Percentiles rank a stretch among this genome's conserved stretches.
phyloP scores from a whole-genome alignment of 2,329 filamentous ascomycete genomes.

The Ambrosiella xylebori region DNA sequence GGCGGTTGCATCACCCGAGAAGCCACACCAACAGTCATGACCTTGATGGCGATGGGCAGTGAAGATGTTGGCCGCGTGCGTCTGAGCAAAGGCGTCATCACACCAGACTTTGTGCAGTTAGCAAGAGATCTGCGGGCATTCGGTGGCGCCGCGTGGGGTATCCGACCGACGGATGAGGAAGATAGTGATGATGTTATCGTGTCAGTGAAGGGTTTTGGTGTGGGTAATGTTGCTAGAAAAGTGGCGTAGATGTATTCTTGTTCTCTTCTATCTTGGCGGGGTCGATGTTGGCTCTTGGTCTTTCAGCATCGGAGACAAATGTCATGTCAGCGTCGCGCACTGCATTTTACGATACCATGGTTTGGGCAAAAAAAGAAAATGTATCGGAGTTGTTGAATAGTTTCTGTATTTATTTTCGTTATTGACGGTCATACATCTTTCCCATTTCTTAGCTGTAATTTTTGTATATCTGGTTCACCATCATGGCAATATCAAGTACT shows the following conservation, averaged over 20 bases:
- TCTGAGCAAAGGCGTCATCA: constrained; percentile 64
- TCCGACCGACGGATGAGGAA: constrained; percentile 54
- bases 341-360: constrained; percentile 11
- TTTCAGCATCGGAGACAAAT: not conserved
- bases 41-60: constrained; percentile 93
- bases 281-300: not conserved
- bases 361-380: constrained; percentile 13
- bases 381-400: constrained; percentile 12
- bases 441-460: not conserved
- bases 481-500: not conserved
- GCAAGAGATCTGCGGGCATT: constrained; percentile 78
- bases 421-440: not conserved
- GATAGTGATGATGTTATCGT: constrained; percentile 61
- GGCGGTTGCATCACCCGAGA: constrained; percentile 66
- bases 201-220: constrained; percentile 79
- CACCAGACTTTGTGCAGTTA: constrained; percentile 61
- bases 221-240: constrained; percentile 90
- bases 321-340: not conserved
- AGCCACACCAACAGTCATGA: constrained; percentile 58
- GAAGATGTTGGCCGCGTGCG: constrained; percentile 84
- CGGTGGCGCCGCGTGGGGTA: constrained; percentile 77
- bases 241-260: constrained; percentile 36
- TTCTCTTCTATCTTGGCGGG: constrained; percentile 1
- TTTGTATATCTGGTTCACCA: constrained; percentile 4
- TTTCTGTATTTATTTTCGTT: constrained; percentile 6